Percentiles rank a stretch among this genome's conserved stretches.
phyloP scores from a whole-genome alignment of 164 flowering plant genomes.

The Brasenia schreberi region DNA sequence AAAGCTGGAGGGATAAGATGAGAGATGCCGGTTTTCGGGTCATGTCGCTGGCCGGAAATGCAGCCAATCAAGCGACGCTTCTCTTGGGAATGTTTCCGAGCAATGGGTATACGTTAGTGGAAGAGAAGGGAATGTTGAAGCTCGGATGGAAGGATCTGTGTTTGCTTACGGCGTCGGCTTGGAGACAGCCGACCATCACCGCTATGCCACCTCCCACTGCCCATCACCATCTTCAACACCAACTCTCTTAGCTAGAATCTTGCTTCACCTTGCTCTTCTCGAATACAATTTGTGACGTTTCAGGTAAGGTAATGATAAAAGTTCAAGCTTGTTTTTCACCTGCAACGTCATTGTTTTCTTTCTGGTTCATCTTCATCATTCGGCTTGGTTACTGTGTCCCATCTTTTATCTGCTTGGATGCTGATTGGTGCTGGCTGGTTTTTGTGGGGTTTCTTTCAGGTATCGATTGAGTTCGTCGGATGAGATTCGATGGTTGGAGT shows the following conservation, averaged over 20 bases:
- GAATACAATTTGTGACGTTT: too few relatives aligned
- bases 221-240: neutral
- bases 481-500: too few relatives aligned
- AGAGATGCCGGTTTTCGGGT: constrained; percentile 72
- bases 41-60: constrained; percentile 78
- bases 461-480: too few relatives aligned
- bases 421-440: too few relatives aligned
- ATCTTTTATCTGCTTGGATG: too few relatives aligned
- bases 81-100: constrained; percentile 91
- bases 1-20: constrained; percentile 86
- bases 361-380: too few relatives aligned
- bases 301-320: too few relatives aligned
- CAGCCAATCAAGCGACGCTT: constrained; percentile 86
- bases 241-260: neutral
- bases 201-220: neutral
- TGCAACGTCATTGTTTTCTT: too few relatives aligned
- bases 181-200: constrained; percentile 45
- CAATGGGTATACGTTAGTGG: constrained; percentile 85
- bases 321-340: too few relatives aligned
- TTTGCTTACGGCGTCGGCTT: constrained; percentile 94
- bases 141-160: constrained; percentile 98
- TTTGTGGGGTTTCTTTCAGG: too few relatives aligned
- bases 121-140: constrained; percentile 85
- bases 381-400: too few relatives aligned
- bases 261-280: too few relatives aligned